Conservation (phyloP, 805 yeast genomes). For the Phaffomyces thermotolerans region DNA sequence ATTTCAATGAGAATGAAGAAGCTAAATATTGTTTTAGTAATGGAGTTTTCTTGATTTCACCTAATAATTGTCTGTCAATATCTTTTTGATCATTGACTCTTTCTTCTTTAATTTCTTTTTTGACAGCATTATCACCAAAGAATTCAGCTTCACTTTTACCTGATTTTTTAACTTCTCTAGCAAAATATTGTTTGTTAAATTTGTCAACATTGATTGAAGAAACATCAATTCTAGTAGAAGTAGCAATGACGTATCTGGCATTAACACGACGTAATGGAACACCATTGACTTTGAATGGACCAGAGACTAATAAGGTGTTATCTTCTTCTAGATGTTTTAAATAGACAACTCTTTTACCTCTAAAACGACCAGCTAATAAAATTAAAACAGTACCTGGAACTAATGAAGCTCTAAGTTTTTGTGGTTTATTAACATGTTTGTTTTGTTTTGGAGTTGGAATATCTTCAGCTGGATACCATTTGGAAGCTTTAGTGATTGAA, state of each 20-base stretch:
- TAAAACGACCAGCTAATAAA: conserved; percentile 97
- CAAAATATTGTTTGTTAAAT: conserved; percentile 91
- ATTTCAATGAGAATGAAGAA: conserved; percentile 91
- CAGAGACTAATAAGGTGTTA: conserved; percentile 94
- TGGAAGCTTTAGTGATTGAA: conserved; percentile 51
- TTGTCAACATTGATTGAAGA: conserved; percentile 78
- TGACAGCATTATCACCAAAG: conserved; percentile 63
- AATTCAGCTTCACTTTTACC: conserved; percentile 87
- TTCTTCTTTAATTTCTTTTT: conserved; percentile 86
- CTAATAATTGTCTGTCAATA: conserved; percentile 85
- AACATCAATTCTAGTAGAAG: conserved; percentile 86
- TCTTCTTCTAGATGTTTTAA: conserved; percentile 88
- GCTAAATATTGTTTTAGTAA: conserved; percentile 94
- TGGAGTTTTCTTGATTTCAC: conserved; percentile 96
- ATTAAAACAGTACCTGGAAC: conserved; percentile 98
- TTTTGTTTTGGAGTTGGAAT: conserved; percentile 80
- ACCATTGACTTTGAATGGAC: conserved; percentile 99
- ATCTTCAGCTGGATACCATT: conserved; percentile 93
- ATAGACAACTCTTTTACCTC: conserved; percentile 99
- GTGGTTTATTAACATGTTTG: conserved; percentile 90
- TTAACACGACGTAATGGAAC: conserved; percentile 99
- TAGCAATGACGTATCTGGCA: conserved; percentile 97
- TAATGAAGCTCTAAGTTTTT: conserved; percentile 89
- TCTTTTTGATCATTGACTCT: conserved; percentile 95
- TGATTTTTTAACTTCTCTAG: conserved; percentile 70